Evolutionary conservation across 2,329 filamentous ascomycete species (phyloP), one percentile per base, ranked within the genome.

Genomic region (Drechslera avenae): DNA sequence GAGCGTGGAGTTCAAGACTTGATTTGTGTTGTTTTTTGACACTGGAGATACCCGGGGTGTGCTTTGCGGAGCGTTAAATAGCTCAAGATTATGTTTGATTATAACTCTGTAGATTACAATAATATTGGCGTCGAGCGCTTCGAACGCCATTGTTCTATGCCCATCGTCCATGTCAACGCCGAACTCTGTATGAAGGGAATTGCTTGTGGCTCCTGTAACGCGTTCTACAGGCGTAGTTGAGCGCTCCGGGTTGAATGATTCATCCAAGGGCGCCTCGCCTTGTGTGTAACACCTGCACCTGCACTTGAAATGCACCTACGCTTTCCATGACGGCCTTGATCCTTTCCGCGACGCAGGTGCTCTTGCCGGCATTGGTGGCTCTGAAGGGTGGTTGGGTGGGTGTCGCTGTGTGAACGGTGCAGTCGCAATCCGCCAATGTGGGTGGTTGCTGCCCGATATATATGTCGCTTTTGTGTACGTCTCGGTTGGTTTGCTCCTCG

Each of bases 41-140:
- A 50, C 39, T 33, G 50, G 52, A 53, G 54, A 60, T 60, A 62
- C 57, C 57, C 59, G 40, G 3, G 31, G 39, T 16, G 31, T 30
- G 19, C 28, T n/a, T n/a, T n/a, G n/a, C n/a, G n/a, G n/a, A n/a
- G n/a, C n/a, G n/a, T n/a, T n/a, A n/a, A n/a, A n/a, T n/a, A n/a
- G n/a, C n/a, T n/a, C n/a, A n/a, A n/a, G n/a, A n/a, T n/a, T n/a
- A n/a, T n/a, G 8, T 17, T 9, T 32, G 1, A 13, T 43, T 26
- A 44, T 33, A 36, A 42, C 28, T 21, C 28, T 42, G 21, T 42
- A 6, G 14, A 26, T 13, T 41, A 32, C 37, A 36, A 31, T 45
- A 39, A 37, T 19, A 17, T 16, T 1, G 31, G 45, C 30, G 45
- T 58, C 59, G 59, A 62, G 59, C 59, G 54, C 59, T 62, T 62